Conservation (phyloP, 495 filamentous ascomycete species). For the Acidomyces sp. region DNA sequence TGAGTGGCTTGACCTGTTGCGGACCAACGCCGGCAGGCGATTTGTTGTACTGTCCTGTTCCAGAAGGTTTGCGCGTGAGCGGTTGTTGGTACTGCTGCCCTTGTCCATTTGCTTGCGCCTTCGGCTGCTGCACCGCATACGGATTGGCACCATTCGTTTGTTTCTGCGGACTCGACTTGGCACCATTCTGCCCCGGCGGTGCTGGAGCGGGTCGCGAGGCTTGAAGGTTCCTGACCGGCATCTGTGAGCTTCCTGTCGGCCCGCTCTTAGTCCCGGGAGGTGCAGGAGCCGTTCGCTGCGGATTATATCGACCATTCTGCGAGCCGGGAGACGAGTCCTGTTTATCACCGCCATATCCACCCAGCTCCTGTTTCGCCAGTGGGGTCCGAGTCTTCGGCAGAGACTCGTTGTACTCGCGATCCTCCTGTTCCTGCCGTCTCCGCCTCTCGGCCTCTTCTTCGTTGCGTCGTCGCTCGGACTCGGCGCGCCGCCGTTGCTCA, state of each 20-base stretch:
- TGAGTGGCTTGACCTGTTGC: constrained; percentile 65
- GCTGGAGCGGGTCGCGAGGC: constrained; percentile 47
- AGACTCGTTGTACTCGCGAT: constrained; percentile 63
- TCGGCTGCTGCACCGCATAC: constrained; percentile 9
- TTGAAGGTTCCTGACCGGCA: constrained; percentile 36
- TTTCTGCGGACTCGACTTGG: constrained; percentile 12
- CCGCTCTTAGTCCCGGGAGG: constrained; percentile 38
- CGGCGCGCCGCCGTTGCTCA: constrained; percentile 28
- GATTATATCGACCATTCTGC: constrained; percentile 54
- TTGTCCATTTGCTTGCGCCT: constrained; percentile 10
- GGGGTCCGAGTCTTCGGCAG: constrained; percentile 63
- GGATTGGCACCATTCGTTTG: constrained; percentile 16
- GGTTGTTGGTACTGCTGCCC: constrained; percentile 10
- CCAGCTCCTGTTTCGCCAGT: constrained; percentile 68
- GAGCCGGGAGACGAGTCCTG: constrained; percentile 29
- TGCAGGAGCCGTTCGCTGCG: constrained; percentile 54
- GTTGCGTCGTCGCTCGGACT: constrained; percentile 43
- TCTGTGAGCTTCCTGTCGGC: constrained; percentile 29
- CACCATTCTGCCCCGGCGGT: constrained; percentile 34
- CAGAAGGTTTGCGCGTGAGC: constrained; percentile 20
- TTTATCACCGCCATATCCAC: constrained; percentile 43
- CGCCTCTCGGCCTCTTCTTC: constrained; percentile 40
- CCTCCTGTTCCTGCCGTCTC: constrained; percentile 55
- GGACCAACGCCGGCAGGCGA: constrained; percentile 23
- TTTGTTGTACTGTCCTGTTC: constrained; percentile 6